Base-by-base conservation (phyloP, 345 rosid genomes). In the Eucalyptus victrix region DNA sequence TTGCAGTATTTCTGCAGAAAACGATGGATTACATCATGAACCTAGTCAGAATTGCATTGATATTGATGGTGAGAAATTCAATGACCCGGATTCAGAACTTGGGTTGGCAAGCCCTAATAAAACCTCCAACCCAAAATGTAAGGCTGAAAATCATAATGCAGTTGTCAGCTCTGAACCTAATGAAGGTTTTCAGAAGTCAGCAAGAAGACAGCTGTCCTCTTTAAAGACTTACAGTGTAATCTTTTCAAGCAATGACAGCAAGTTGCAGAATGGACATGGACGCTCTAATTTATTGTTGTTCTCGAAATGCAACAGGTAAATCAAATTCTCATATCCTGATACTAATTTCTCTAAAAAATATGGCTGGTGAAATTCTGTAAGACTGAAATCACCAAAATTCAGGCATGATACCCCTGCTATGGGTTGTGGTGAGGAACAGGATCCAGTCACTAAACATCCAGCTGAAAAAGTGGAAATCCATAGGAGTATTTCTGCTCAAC, bases 1-100 rank as follows among this genome's bases (percentile, higher is more conserved):
- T 83, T 96, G 97, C 91, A 95, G 96, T 88, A 89, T 96, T 85
- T 90, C 96, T 65, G n/a, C 88, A 47, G 95, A 92, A 85, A 80
- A 89, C 90, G 86, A 89, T 60, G 87, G 51, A 87, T 89, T 91
- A 87, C 80, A 89, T 37, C 89, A 67, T 80, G 88, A 54, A 86
- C 89, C 81, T 87, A 60, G 89, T 86, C 91, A 87, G 87, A 91
- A 88, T 89, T 88, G 72, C 86, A 87, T 81, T 54, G 91, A 89
- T 81, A 91, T 14, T 90, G 88, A 87, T 91, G 89, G 91, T 81
- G 89, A 91, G 89, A 91, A 89, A 88, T 86, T 90, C 86, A 76
- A 86, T 51, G 86, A 72, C 88, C 91, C 58, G 44, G 49, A 88
- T 45, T 89, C 89, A 30, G 89, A 49, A 51, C 87, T 40, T 88